Evolutionary conservation across 768 basidiomycete species (phyloP), one percentile per base, ranked within the genome.

Genomic region (Dendrothele bispora): DNA sequence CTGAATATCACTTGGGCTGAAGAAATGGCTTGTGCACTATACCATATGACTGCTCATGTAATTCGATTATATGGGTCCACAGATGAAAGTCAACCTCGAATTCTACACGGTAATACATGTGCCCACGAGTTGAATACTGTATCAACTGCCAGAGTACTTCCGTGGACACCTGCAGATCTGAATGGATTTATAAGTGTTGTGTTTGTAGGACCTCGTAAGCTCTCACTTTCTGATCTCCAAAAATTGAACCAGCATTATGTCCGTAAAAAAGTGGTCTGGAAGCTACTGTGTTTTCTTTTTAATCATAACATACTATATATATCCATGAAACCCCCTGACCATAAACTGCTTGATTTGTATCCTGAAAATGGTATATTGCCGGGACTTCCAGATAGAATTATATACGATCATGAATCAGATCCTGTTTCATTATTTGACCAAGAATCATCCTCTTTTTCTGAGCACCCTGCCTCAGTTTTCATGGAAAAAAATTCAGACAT

Each of bases 341-440:
- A 7, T 7, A 7, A 38, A 18, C 4, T 7, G 12, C 10, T 43
- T 6, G 18, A 17, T 18, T 30, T 32, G 27, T 43, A 30, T 32
- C 42, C 42, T 30, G 42, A 43, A 20, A 28, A 30, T 30, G 42
- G 29, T 43, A 20, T 43, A 17, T 20, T 43, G n/a, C 42, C 42
- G 17, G 28, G 42, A 7, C 24, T 43, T 15, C 17, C 6, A 7
- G 42, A 43, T 11, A 3, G 42, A 3, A 8, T 43, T 7, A 28
- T 43, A n/a, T 43, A 43, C 35, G 28, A 43, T 43, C 42, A 30
- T 32, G 17, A 43, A 12, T 20, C 6, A 21, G 6, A 3, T 17
- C 5, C 28, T 17, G 15, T 7, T 43, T 17, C 30, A 18, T 10
- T 29, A 6, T 43, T 43, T 32, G 5, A 39, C 7, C 22, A 10